Conservation (phyloP, 2,329 filamentous ascomycete species). For the Fusarium azukiicola region DNA sequence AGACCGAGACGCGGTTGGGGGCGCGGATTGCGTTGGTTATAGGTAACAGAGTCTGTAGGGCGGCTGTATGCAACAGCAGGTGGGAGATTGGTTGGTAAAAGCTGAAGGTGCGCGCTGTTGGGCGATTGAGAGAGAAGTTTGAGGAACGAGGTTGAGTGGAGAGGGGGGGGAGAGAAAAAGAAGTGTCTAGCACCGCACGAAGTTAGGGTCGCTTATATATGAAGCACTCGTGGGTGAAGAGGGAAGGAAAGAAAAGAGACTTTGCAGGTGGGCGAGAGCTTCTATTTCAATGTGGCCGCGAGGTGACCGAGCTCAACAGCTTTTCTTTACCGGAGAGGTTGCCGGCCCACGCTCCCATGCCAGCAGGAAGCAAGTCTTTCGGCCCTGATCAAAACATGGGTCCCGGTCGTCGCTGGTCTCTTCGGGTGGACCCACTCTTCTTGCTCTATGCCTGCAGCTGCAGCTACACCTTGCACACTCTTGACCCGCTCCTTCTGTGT, state of each 20-base stretch:
- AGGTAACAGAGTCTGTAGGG: constrained; percentile 41
- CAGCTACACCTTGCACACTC: constrained; percentile 15
- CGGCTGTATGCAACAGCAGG: constrained; percentile 51
- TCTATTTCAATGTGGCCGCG: constrained; percentile 63
- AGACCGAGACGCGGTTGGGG: constrained; percentile 36
- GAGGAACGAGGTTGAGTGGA: constrained; percentile 53
- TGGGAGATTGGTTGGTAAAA: constrained; percentile 34
- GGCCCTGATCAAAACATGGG: constrained; percentile 52
- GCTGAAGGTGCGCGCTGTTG: constrained; percentile 46
- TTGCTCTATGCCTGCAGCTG: constrained; percentile 45
- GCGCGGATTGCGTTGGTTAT: constrained; percentile 40
- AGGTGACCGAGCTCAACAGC: constrained; percentile 49
- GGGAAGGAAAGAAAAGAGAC: constrained; percentile 61
- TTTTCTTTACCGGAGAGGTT: constrained; percentile 51
- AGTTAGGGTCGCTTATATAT: constrained; percentile 67
- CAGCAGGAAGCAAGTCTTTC: constrained; percentile 52
- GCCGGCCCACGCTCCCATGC: constrained; percentile 53
- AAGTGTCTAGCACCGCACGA: constrained; percentile 72
- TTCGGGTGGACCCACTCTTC: constrained; percentile 39
- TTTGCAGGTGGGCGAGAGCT: constrained; percentile 59
- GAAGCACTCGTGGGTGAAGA: constrained; percentile 74
- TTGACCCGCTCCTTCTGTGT: constrained; percentile 21
- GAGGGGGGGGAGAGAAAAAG: constrained; percentile 47
- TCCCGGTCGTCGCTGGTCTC: constrained; percentile 39
- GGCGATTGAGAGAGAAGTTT: constrained; percentile 45